These are phyloP conservation scores for Penicillium tannophilum DNA, from an alignment of 495 filamentous ascomycete genomes.

Conservation along the genomic window DNA sequence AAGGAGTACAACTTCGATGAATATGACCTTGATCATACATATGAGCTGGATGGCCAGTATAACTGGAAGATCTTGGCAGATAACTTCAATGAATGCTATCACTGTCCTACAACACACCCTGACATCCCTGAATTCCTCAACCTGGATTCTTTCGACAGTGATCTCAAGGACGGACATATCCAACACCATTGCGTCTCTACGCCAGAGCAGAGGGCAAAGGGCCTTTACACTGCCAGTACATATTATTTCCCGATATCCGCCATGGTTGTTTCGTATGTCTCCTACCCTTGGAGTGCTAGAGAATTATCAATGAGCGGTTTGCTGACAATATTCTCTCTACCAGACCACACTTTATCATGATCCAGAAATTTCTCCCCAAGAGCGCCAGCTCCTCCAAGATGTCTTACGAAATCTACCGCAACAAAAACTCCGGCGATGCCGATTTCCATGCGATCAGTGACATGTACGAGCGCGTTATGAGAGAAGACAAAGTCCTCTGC, in stretches of 20 bases:
- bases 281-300: not conserved
- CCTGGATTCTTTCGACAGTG: constrained; percentile 46
- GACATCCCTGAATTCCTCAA: constrained; percentile 48
- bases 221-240: constrained; percentile 41
- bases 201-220: constrained; percentile 38
- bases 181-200: constrained; percentile 47
- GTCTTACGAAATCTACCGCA: constrained; percentile 52
- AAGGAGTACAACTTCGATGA: constrained; percentile 62
- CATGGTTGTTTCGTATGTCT: constrained; percentile 51
- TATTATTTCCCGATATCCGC: constrained; percentile 50
- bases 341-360: constrained; percentile 51
- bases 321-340: constrained; percentile 4
- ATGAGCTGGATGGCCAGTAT: constrained; percentile 51
- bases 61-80: constrained; percentile 63
- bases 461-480: constrained; percentile 47
- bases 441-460: constrained; percentile 44
- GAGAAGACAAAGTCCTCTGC: constrained; percentile 52
- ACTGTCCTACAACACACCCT: constrained; percentile 53
- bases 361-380: constrained; percentile 50
- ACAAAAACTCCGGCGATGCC: constrained; percentile 41
- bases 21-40: constrained; percentile 54
- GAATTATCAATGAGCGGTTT: not conserved
- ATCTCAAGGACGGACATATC: constrained; percentile 42
- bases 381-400: constrained; percentile 38
- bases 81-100: constrained; percentile 71